A percentile compares a stretch with the other conserved stretches of the same genome.
These are phyloP conservation scores for Stagonosporopsis rhizophila DNA, from an alignment of 2,329 filamentous ascomycete genomes.

Conservation along the genomic window DNA sequence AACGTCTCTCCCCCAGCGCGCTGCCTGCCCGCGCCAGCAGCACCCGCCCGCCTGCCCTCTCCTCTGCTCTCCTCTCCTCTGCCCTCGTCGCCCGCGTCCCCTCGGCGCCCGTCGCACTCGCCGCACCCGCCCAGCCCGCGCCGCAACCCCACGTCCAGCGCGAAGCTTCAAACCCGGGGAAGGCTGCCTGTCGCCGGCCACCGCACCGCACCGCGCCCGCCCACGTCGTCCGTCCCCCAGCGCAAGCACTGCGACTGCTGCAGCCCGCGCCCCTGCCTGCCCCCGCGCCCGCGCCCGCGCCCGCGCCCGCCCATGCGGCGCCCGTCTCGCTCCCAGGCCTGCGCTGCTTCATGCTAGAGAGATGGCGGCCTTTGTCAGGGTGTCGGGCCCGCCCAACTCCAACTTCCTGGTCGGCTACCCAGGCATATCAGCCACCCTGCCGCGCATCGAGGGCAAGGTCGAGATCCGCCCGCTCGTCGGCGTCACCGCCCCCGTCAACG, in stretches of 20 bases:
- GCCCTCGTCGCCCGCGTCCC: not conserved
- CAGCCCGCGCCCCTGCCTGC: not conserved
- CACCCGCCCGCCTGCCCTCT: not conserved
- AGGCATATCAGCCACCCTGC: conserved; percentile 95
- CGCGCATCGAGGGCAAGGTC: conserved; percentile 96
- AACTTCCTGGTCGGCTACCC: conserved; percentile 97
- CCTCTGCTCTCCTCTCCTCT: too few species aligned
- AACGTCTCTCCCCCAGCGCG: not conserved
- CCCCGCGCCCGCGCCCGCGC: conserved; percentile 2
- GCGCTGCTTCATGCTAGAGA: conserved; percentile 34
- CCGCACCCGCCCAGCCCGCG: too few species aligned
- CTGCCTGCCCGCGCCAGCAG: not conserved
- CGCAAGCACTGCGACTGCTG: too few species aligned
- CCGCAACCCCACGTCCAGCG: too few species aligned
- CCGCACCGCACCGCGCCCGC: too few species aligned
- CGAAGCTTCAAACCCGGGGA: too few species aligned
- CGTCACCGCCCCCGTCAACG: conserved; percentile 83
- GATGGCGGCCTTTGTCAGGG: conserved; percentile 82
- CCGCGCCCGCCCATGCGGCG: conserved; percentile 44
- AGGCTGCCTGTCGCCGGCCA: too few species aligned
- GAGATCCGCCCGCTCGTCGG: conserved; percentile 90
- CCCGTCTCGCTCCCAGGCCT: conserved; percentile 42
- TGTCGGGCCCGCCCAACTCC: conserved; percentile 96
- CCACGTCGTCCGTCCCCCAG: too few species aligned
- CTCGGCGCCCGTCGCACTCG: not conserved